Evolutionary conservation across 164 flowering plant species (phyloP).

Genomic region (Vitis riparia): DNA sequence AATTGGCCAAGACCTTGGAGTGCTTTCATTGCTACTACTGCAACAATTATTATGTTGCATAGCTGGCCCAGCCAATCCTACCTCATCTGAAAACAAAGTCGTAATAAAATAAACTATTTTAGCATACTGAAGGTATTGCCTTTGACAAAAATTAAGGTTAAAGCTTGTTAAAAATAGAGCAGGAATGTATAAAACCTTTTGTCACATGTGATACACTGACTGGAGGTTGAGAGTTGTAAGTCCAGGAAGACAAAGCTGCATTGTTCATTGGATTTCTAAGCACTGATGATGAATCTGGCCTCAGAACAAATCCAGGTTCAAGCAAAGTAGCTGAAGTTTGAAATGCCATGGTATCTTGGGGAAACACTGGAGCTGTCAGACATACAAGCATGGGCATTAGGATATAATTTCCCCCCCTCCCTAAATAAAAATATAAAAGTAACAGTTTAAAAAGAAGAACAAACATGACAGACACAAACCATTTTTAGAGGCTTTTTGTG

Average conservation of each 20-base stretch:
- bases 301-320: conserved; percentile 28
- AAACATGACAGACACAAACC: conserved; percentile 19
- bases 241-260: conserved; percentile 38
- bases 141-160: not conserved
- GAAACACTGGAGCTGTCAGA: conserved; percentile 20
- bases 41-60: conserved; percentile 14
- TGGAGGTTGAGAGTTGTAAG: conserved; percentile 23
- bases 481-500: conserved; percentile 56
- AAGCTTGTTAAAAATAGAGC: not conserved
- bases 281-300: conserved; percentile 32
- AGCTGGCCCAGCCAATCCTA: conserved; percentile 4
- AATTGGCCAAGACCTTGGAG: conserved; percentile 20
- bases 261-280: conserved; percentile 15
- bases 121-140: not conserved
- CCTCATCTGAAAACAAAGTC: conserved; percentile 16
- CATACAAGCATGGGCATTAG: not conserved
- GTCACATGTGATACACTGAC: conserved; percentile 17
- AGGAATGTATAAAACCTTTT: conserved; percentile 22
- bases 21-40: conserved; percentile 37
- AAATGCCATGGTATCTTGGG: conserved; percentile 22
- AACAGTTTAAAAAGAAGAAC: not conserved
- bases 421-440: not conserved
- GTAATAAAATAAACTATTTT: not conserved
- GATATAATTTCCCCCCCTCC: not conserved
- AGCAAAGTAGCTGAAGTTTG: conserved; percentile 31